Evolutionary conservation across 2,329 filamentous ascomycete species (phyloP), one percentile per base, ranked within the genome.

Genomic region (Clonostachys chloroleuca): DNA sequence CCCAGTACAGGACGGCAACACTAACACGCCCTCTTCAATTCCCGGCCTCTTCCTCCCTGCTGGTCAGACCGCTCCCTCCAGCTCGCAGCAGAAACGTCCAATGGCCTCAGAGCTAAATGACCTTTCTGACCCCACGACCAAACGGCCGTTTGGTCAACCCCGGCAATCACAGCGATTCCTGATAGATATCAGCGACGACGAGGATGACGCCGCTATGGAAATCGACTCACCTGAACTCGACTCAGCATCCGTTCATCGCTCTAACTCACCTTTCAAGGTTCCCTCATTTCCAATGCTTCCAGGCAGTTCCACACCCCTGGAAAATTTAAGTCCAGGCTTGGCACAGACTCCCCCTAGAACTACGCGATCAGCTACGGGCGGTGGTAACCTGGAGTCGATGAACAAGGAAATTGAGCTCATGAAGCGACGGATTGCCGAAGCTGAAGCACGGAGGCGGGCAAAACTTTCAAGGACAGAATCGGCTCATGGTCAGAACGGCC

Each of bases 161-260:
- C 72, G 74, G 20, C 70, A 77, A 45, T 75, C 84, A 20, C 75
- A 83, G 44, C 78, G 78, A 4, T 78, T 95, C 45, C 80, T 96
- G 37, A 95, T 96, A 54, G 82, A 95, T 53, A 85, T 95, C 37
- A 95, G 89, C 59, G 92, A 95, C 7, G 75, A 78, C 36, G 78
- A 82, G 44, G 80, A 82, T 47, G 80, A 84, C 52, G 75, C 83
- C 42, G 83, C 83, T 48, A 87, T 86, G 81, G 84, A 87, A 34
- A 73, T 86, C 20, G 81, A 81, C 24, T 81, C 77, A 42, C 74
- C 72, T 10, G 69, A 65, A 30, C 72, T 76, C 18, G 69, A 69
- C 5, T 55, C 65, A 20, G 59, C 64, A 14, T 57, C 65, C 4
- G 56, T 62, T 6, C 65, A 65, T 18, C 60, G 59, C 12, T 58